Evolutionary conservation across 2,329 filamentous ascomycete genomes (phyloP).

Genomic region (Epicoccum nigrum): DNA sequence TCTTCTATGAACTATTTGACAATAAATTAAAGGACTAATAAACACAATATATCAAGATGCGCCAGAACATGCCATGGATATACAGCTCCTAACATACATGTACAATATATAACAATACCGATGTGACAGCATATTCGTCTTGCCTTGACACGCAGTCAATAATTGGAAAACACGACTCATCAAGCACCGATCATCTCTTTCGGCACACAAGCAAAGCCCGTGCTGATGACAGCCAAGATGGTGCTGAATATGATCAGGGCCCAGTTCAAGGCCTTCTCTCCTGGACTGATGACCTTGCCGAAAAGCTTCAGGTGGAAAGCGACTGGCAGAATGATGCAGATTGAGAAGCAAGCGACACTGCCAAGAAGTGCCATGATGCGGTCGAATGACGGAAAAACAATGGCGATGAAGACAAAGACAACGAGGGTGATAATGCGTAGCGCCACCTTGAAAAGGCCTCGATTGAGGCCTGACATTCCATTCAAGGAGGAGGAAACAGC

Average conservation of each 20-base stretch:
- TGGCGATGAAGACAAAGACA: conserved; percentile 77
- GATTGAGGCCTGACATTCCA: conserved; percentile 63
- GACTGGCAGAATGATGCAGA: conserved; percentile 89
- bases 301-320: conserved; percentile 92
- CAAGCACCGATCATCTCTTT: conserved; percentile 57
- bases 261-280: conserved; percentile 72
- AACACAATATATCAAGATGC: conserved; percentile 4
- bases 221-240: conserved; percentile 75
- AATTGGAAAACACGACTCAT: neutral
- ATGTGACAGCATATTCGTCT: neutral
- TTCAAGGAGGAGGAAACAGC: conserved; percentile 56
- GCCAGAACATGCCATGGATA: conserved; percentile 15
- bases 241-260: conserved; percentile 71
- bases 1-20: neutral
- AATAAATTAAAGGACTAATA: neutral
- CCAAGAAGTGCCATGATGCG: conserved; percentile 91
- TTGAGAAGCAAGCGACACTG: conserved; percentile 87
- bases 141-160: neutral
- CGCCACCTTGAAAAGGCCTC: conserved; percentile 63
- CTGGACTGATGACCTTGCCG: conserved; percentile 67
- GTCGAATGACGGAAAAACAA: conserved; percentile 79
- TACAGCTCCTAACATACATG: conserved; percentile 6
- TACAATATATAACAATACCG: conserved; percentile 2
- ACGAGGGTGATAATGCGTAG: conserved; percentile 71
- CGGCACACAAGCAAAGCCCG: conserved; percentile 86